A percentile compares a stretch with the other conserved stretches of the same genome.
phyloP scores from a whole-genome alignment of 2,329 filamentous ascomycete species.

The Calonectria pauciramosa region DNA sequence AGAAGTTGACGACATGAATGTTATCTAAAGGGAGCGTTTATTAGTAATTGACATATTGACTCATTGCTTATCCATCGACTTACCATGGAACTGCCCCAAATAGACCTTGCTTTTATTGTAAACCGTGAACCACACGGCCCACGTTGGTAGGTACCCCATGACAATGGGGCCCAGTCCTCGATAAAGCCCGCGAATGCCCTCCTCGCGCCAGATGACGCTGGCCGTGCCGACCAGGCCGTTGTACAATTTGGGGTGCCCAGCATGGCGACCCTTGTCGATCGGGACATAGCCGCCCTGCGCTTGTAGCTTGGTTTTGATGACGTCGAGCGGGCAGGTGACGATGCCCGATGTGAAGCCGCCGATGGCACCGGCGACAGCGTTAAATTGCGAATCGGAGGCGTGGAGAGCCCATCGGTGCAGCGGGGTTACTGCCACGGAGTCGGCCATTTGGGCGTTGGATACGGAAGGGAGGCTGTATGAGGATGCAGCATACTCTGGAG shows the following conservation, averaged over 20 bases:
- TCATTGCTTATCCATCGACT: constrained; percentile 24
- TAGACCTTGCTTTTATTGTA: constrained; percentile 90
- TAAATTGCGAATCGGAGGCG: constrained; percentile 76
- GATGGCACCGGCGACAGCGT: constrained; percentile 87
- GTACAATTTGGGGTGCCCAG: constrained; percentile 75
- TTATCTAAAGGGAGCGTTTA: constrained; percentile 68
- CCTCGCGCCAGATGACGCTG: constrained; percentile 86
- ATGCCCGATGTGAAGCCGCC: constrained; percentile 94
- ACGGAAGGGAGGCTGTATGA: constrained; percentile 52
- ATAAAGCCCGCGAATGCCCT: constrained; percentile 92
- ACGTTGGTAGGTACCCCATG: constrained; percentile 94
- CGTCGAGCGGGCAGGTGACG: constrained; percentile 96
- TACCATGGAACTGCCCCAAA: constrained; percentile 77
- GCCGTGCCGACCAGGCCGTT: constrained; percentile 90
- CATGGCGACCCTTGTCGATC: constrained; percentile 62
- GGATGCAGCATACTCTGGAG: constrained; percentile 54
- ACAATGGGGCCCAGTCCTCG: constrained; percentile 94
- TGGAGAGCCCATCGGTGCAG: constrained; percentile 69
- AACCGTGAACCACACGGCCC: constrained; percentile 97
- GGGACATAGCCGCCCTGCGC: constrained; percentile 87
- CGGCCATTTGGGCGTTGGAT: constrained; percentile 51
- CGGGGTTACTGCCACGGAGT: constrained; percentile 52
- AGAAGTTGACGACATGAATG: constrained; percentile 83
- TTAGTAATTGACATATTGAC: constrained; percentile 26
- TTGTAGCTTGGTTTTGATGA: constrained; percentile 98